Percentiles rank a stretch among this genome's conserved stretches.
phyloP scores from a whole-genome alignment of 331 rosid species.

The Quercus lobata region DNA sequence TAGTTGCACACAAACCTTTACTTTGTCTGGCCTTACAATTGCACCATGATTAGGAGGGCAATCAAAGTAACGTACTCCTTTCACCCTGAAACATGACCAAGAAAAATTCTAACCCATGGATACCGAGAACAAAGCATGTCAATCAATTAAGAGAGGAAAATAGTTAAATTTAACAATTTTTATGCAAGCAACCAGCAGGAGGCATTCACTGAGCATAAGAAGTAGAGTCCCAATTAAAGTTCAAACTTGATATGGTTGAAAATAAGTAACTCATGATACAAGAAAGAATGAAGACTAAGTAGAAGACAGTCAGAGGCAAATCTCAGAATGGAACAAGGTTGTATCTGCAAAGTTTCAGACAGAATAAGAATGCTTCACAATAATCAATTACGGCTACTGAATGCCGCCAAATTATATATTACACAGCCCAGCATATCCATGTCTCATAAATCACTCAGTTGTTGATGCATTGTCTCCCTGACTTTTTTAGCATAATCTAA shows the following conservation, averaged over 20 bases:
- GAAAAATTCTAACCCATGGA: constrained; percentile 11
- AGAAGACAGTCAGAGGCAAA: not conserved
- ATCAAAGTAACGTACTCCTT: constrained; percentile 73
- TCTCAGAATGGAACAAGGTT: not conserved
- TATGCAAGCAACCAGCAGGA: not conserved
- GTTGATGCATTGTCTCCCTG: too few relatives aligned
- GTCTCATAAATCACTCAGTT: too few relatives aligned
- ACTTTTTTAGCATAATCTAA: too few relatives aligned
- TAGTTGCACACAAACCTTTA: constrained; percentile 54
- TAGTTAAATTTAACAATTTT: not conserved
- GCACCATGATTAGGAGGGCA: constrained; percentile 87
- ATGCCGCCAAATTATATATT: too few relatives aligned
- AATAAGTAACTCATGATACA: not conserved
- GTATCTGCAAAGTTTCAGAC: not conserved
- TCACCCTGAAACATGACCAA: constrained; percentile 54
- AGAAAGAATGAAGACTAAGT: not conserved
- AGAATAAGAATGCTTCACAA: too few relatives aligned
- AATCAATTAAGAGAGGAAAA: not conserved
- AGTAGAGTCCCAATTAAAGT: not conserved
- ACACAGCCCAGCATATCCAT: too few relatives aligned
- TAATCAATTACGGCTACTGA: too few relatives aligned
- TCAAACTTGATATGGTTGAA: not conserved
- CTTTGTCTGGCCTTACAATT: constrained; percentile 91
- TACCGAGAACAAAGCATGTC: not conserved
- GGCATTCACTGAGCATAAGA: not conserved